Base-by-base conservation (phyloP, 352 stramenopile species). In the Globisporangium alternatum region DNA sequence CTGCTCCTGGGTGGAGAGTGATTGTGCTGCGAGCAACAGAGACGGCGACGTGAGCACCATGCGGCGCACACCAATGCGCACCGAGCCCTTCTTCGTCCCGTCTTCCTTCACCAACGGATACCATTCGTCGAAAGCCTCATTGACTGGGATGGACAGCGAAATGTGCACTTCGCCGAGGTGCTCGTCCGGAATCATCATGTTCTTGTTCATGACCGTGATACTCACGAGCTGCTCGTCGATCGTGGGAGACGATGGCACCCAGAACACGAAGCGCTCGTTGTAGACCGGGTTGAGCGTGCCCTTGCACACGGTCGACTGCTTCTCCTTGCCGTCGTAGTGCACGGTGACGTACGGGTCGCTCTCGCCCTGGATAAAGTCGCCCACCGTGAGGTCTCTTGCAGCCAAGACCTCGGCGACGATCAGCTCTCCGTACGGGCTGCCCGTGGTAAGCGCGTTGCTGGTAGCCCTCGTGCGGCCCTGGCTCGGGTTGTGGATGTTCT, bases 201-300 rank as follows among this genome's bases (percentile, higher is more conserved):
- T 75, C 62, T 76, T 66, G 68, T 75, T 77, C 51, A 70, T 75
- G n/a, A 92, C 65, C 30, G 76, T 75, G 51, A 90, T 54, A 45
- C 76, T 77, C 30, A 90, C 63, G 13, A 72, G 68, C 10, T 71
- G 71, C 41, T 78, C 63, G 21, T 86, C 77, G 57, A 76, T 81
- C 0, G 73, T 63, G 0, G 74, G 72, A 13, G 77, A 81, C 0
- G 79, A 81, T 28, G 79, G 71, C 21, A 88, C 41, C 78, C 80
- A 92, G 67, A 90, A 88, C 52, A 92, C 78, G 53, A 92, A 92
- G 0, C 83, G 79, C 33, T 90, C 80, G 61, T 89, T 89, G 66
- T 86, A 83, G 21, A 80, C 66, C 8, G 71, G 69, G 12, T 66
- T 69, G 28, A 72, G 68, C 5, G 62, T 71, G 19, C 60, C 64